Evolutionary conservation across 768 basidiomycete genomes (phyloP), one percentile per base, ranked within the genome.

Genomic region (Russula emetica): DNA sequence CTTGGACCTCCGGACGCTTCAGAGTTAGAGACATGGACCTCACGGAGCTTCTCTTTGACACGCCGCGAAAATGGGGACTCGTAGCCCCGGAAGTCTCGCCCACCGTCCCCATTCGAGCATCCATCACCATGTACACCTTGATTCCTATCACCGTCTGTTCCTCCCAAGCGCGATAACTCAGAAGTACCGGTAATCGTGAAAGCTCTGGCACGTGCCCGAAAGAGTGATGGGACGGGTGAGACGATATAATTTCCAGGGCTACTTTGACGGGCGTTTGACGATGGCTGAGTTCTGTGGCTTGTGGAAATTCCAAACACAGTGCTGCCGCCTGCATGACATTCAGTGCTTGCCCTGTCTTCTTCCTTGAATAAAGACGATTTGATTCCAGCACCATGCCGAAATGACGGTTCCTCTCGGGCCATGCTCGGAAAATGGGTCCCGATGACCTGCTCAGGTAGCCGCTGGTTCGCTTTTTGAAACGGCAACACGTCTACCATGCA

Each of bases 21-120:
- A 20, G 55, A 26, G 3, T 26, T 16, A 13, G 24, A 16, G 45
- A 40, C 57, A 26, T 60, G 47, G 44, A 38, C 60, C 5, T 58
- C 50, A 36, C 49, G 69, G 30, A 76, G 70, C 66, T 80, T 82
- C 58, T 80, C 76, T 60, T 78, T 76, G 5, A 80, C 76, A 53
- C 79, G 79, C 38, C 69, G 66, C 40, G 79, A 71, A 71, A 85
- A 82, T 5, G 76, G 75, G 22, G 79, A 76, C 22, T 72, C 65
- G 50, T 50, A 74, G 49, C 69, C 67, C 11, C 56, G 58, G 26
- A 61, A 67, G 66, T 62, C 63, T 10, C 20, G 51, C 32, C 20
- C 55, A 5, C 9, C 22, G 20, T 32, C 36, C 58, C 18, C 58
- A 53, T 50, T 24, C 50, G n/a, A 34, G 28, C 11, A 10, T 52